Evolutionary conservation across 495 filamentous ascomycete genomes (phyloP), one percentile per base, ranked within the genome.

Genomic region (Sphaerosporella brunnea): DNA sequence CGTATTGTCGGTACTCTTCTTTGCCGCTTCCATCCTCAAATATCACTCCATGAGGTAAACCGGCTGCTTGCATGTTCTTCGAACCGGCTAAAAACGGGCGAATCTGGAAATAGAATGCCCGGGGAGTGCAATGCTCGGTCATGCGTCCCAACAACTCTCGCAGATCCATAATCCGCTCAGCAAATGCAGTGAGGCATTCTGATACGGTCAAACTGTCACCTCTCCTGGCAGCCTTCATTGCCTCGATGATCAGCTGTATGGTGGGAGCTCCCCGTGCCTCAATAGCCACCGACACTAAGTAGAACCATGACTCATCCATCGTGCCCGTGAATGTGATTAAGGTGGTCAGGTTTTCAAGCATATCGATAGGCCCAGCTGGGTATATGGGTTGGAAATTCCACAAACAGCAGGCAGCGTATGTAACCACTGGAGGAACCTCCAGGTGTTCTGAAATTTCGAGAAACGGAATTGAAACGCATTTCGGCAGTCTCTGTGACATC

Each of bases 371-470:
- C 58, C 92, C 84, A 49, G 80, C 73, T 34, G 72, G 62, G 58
- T 94, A 93, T 35, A 96, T 71, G 0, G 86, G 80, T 63, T 82
- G 84, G 68, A 81, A 96, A 63, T 99, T 99, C 90, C 92, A 99
- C 24, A 99, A 70, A 49, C 79, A 82, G 7, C 93, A 74, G 16
- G 79, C 83, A 8, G 90, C 82, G 59, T 95, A 99, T 24, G 92
- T 95, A 44, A 90, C 92, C 24, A 99, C 90, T 2, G 87, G 82
- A 16, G 86, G 86, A 35, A 99, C 67, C 51, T 93, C 84, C 18
- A 99, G 76, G 48, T 80, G 74, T 23, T 74, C 66, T 51, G 84
- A 95, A 15, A 88, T 72, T 54, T 77, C 58, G 21, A 90, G 71
- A 54, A 93, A 74, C 3, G 90, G 90, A 23, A 84, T 73, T 10